Evolutionary conservation across 2,329 filamentous ascomycete species (phyloP).

Genomic region (Hypoxylon sp.): DNA sequence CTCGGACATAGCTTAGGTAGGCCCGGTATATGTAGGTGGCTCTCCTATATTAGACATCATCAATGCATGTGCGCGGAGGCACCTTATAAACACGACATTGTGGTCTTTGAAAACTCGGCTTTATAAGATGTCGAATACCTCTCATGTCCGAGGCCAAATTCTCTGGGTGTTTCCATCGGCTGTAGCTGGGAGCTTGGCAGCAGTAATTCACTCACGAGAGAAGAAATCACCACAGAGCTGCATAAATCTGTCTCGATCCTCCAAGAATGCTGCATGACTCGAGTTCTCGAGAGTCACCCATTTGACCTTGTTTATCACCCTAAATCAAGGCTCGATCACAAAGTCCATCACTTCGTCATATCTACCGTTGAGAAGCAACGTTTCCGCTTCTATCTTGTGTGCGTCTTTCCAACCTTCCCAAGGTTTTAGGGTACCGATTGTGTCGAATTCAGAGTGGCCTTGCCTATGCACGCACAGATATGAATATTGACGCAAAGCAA

Average conservation of each 20-base stretch:
- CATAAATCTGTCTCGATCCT: constrained; percentile 38
- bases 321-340: constrained; percentile 40
- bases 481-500: too few species aligned
- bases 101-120: too few species aligned
- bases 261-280: constrained; percentile 38
- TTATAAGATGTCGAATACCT: too few species aligned
- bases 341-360: constrained; percentile 42
- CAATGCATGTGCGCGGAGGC: too few species aligned
- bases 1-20: too few species aligned
- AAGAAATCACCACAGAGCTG: constrained; percentile 36
- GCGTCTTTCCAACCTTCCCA: constrained; percentile 40
- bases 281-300: constrained; percentile 41
- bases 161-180: too few species aligned
- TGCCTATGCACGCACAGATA: constrained; percentile 28
- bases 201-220: constrained; percentile 4
- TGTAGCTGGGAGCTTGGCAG: too few species aligned
- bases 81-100: too few species aligned
- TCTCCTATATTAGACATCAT: too few species aligned
- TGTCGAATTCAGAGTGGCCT: constrained; percentile 41
- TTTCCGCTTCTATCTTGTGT: constrained; percentile 34
- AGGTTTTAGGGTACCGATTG: constrained; percentile 35
- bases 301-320: constrained; percentile 36
- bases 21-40: too few species aligned
- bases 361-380: constrained; percentile 26
- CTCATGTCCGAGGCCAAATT: not conserved